Evolutionary conservation across 2,329 filamentous ascomycete species (phyloP).

Genomic region (Penicillium polonicum): DNA sequence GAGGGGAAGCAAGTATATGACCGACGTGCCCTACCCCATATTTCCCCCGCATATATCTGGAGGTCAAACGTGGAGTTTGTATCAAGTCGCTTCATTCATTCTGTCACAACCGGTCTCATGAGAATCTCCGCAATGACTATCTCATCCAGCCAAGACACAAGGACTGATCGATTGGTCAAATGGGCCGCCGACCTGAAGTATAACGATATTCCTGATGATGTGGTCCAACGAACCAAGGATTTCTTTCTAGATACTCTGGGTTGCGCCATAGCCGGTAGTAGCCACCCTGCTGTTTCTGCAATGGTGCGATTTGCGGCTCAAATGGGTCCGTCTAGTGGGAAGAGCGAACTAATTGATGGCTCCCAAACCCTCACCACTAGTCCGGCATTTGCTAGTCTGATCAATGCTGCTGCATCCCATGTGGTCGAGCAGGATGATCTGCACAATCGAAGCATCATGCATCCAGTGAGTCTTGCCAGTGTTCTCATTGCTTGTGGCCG

Average conservation of each 20-base stretch:
- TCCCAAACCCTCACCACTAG: conserved; percentile 22
- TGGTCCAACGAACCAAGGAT: conserved; percentile 33
- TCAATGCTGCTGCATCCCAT: conserved; percentile 34
- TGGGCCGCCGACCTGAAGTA: conserved; percentile 26
- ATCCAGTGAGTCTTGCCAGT: conserved; percentile 26
- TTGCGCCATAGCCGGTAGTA: conserved; percentile 32
- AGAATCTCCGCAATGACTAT: neutral
- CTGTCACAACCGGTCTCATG: neutral
- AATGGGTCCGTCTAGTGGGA: conserved; percentile 30
- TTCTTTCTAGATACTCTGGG: conserved; percentile 34
- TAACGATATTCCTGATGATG: conserved; percentile 23
- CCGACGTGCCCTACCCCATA: neutral
- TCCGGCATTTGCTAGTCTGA: conserved; percentile 32
- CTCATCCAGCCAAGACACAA: conserved; percentile 9
- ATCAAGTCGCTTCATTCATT: neutral
- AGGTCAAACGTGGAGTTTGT: neutral
- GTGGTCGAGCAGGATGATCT: conserved; percentile 38
- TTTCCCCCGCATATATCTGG: conserved; percentile 2
- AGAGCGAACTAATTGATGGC: conserved; percentile 31
- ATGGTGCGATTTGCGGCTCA: conserved; percentile 24
- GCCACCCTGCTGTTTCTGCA: conserved; percentile 29
- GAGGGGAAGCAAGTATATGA: neutral
- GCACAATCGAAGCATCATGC: conserved; percentile 36
- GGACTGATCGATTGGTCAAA: conserved; percentile 22
- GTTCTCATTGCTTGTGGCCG: neutral